These are phyloP conservation scores for Fusarium verrucosum DNA, from an alignment of 2,329 filamentous ascomycete species.

Conservation along the genomic window DNA sequence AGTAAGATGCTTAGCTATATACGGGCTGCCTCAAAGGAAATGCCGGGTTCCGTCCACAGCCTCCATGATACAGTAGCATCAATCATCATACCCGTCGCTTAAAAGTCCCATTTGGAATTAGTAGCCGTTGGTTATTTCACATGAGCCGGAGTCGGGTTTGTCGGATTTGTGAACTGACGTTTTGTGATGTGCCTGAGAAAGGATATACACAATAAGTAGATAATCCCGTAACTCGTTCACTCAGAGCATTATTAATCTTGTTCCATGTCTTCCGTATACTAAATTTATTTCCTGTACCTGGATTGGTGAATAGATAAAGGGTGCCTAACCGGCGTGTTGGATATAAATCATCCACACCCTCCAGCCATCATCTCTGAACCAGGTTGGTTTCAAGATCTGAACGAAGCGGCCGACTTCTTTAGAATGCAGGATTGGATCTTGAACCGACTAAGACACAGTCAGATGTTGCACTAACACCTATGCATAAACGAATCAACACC, in stretches of 20 bases:
- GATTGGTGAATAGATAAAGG: background rate
- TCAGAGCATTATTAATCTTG: conserved; percentile 5
- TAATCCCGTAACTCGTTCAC: background rate
- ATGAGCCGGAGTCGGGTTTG: background rate
- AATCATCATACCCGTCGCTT: background rate
- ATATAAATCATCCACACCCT: background rate
- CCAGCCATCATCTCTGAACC: background rate
- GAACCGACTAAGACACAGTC: conserved; percentile 20
- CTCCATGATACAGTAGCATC: conserved; percentile 10
- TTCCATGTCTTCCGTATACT: background rate
- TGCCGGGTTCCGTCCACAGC: conserved; percentile 4
- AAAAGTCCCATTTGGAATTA: conserved; percentile 4
- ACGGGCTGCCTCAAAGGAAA: background rate
- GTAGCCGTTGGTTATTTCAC: conserved; percentile 1
- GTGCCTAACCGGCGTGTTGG: background rate
- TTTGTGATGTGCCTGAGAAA: background rate
- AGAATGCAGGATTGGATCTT: conserved; percentile 4
- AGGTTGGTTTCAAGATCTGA: background rate
- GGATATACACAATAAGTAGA: background rate
- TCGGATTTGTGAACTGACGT: background rate
- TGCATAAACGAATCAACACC: conserved; percentile 7
- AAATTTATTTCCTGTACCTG: background rate
- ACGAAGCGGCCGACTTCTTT: background rate
- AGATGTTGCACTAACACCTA: conserved; percentile 9
- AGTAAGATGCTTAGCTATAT: conserved; percentile 20